phyloP scores from a whole-genome alignment of 371 early-diverging fungal species.

The Mucor velutinosus region DNA sequence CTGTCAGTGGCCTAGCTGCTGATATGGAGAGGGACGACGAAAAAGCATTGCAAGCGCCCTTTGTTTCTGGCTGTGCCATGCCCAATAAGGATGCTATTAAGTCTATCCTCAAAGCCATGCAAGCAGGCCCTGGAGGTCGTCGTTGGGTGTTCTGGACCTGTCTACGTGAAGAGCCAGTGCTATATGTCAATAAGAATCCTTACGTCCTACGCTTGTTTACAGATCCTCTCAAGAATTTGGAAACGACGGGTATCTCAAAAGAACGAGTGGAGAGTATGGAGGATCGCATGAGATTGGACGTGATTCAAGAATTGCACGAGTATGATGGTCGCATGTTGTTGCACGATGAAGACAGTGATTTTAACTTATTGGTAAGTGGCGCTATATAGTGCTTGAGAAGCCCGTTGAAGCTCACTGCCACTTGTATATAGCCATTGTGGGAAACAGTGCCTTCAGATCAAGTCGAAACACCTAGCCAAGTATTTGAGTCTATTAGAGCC shows the following conservation, averaged over 20 bases:
- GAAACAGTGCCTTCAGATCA: constrained; percentile 52
- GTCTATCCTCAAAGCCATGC: constrained; percentile 41
- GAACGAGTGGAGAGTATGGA: constrained; percentile 73
- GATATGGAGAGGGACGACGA: constrained; percentile 44
- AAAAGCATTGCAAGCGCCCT: constrained; percentile 8
- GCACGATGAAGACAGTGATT: constrained; percentile 57
- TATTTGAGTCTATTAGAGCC: constrained; percentile 46
- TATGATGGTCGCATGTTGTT: constrained; percentile 58
- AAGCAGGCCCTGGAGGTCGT: constrained; percentile 52
- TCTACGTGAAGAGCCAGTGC: constrained; percentile 72
- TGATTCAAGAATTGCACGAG: constrained; percentile 50
- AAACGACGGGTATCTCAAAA: constrained; percentile 64
- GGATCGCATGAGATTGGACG: constrained; percentile 57
- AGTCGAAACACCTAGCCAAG: constrained; percentile 60
- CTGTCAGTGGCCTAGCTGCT: constrained; percentile 44
- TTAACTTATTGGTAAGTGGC: constrained; percentile 52
- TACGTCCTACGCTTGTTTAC: constrained; percentile 62
- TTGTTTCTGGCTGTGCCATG: constrained; percentile 48
- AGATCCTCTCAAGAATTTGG: constrained; percentile 63
- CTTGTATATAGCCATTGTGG: constrained; percentile 53
- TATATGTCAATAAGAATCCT: constrained; percentile 66
- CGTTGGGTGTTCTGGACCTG: constrained; percentile 64
- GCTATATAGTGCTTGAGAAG: neutral
- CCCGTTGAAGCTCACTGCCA: neutral
- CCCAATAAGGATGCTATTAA: constrained; percentile 62